A percentile compares a stretch with the other conserved stretches of the same genome.
These are phyloP conservation scores for Ophiostoma tasmaniense DNA, from an alignment of 2,329 filamentous ascomycete species.

Conservation along the genomic window DNA sequence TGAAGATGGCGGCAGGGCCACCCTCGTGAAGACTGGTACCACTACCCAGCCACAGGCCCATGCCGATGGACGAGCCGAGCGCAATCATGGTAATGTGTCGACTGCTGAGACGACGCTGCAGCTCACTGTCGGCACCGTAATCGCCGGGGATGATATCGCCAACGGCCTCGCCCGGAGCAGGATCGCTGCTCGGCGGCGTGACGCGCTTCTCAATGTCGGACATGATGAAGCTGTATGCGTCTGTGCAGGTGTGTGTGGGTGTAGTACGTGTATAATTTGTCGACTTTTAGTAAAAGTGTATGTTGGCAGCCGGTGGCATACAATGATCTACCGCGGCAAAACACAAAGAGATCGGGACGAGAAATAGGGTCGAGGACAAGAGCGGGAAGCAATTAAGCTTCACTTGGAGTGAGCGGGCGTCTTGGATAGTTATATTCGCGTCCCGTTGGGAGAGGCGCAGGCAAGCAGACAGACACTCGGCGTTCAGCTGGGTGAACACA, in stretches of 20 bases:
- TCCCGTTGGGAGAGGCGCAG: neutral
- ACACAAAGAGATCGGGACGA: neutral
- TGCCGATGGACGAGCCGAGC: constrained; percentile 12
- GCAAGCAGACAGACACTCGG: neutral
- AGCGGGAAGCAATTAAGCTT: neutral
- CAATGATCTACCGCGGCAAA: neutral
- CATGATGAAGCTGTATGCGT: neutral
- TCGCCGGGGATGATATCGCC: constrained; percentile 8
- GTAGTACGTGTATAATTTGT: neutral
- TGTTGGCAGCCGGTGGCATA: neutral
- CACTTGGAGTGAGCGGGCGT: neutral
- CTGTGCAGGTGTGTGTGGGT: neutral
- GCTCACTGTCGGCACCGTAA: constrained; percentile 6
- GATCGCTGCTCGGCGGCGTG: neutral
- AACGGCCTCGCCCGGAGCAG: neutral
- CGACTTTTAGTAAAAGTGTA: neutral
- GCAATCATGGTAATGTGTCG: constrained; percentile 14
- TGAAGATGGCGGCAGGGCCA: constrained; percentile 12
- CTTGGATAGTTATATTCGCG: constrained; percentile 3
- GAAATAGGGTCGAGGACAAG: neutral
- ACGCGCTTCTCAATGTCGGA: constrained; percentile 10
- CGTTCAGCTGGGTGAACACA: neutral
- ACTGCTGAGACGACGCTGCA: constrained; percentile 5
- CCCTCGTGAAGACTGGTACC: constrained; percentile 10
- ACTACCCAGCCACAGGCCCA: constrained; percentile 11